phyloP scores from a whole-genome alignment of 306 rosid species.

The Chamaecrista fasciculata region DNA sequence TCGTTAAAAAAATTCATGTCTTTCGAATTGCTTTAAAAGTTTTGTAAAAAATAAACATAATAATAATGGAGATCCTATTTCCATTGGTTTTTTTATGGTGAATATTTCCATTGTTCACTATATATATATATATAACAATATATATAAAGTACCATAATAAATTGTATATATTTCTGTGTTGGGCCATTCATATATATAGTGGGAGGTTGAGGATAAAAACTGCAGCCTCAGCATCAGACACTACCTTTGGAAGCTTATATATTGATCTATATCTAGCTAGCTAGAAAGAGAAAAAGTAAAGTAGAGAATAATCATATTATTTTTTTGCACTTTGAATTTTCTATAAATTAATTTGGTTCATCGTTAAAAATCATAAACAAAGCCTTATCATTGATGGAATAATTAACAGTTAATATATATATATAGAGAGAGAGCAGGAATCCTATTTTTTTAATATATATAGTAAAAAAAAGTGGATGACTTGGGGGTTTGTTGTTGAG shows the following conservation, averaged over 20 bases:
- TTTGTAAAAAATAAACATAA: neutral
- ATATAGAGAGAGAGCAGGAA: constrained; percentile 8
- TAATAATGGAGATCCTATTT: too few relatives aligned
- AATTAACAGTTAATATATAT: constrained; percentile 10
- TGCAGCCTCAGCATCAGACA: neutral
- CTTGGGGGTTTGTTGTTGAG: constrained; percentile 35
- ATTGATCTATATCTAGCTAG: constrained; percentile 12
- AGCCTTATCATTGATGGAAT: constrained; percentile 34
- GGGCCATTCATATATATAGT: too few relatives aligned
- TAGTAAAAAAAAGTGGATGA: constrained; percentile 16
- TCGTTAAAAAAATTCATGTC: neutral
- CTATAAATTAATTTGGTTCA: constrained; percentile 17
- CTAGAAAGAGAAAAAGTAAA: constrained; percentile 8
- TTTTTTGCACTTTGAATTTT: neutral
- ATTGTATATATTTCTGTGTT: too few relatives aligned
- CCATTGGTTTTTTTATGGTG: too few relatives aligned
- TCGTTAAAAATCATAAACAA: constrained; percentile 40
- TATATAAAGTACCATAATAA: too few relatives aligned
- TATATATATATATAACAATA: too few relatives aligned
- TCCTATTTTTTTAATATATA: neutral
- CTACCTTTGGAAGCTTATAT: neutral
- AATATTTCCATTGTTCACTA: too few relatives aligned
- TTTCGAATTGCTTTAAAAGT: neutral
- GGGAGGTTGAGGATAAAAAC: neutral
- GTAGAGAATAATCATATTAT: too few relatives aligned